These are phyloP conservation scores for Tulasnella sp. DNA, from an alignment of 768 basidiomycete genomes.

Conservation along the genomic window DNA sequence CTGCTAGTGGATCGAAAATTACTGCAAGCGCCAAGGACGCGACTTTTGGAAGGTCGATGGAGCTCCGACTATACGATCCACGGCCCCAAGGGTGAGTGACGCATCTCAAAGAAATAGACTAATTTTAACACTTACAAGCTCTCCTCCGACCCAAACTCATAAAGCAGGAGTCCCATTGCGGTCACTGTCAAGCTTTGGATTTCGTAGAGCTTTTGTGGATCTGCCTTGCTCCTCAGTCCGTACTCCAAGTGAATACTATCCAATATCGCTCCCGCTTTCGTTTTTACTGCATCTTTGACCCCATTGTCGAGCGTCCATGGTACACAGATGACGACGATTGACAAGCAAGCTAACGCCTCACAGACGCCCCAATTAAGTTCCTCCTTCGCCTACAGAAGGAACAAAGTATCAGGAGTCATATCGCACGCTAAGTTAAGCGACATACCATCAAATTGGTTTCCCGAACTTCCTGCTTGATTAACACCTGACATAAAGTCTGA, in stretches of 20 bases:
- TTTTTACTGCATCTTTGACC: neutral
- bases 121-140: neutral
- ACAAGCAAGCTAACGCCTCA: neutral
- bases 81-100: neutral
- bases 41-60: neutral
- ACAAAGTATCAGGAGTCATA: neutral
- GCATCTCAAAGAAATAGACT: neutral
- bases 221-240: neutral
- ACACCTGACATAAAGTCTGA: neutral
- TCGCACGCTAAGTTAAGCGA: neutral
- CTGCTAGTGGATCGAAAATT: neutral
- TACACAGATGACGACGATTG: neutral
- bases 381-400: neutral
- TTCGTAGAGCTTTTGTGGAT: neutral
- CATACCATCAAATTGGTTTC: neutral
- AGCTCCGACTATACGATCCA: neutral
- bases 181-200: neutral
- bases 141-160: neutral
- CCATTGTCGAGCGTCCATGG: neutral
- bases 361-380: neutral
- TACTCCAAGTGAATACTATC: neutral
- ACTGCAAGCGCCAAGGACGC: neutral
- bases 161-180: neutral
- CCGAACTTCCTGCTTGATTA: neutral
- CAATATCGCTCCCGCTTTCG: neutral